phyloP scores from a whole-genome alignment of 2,329 filamentous ascomycete species.

The Fusarium humuli region DNA sequence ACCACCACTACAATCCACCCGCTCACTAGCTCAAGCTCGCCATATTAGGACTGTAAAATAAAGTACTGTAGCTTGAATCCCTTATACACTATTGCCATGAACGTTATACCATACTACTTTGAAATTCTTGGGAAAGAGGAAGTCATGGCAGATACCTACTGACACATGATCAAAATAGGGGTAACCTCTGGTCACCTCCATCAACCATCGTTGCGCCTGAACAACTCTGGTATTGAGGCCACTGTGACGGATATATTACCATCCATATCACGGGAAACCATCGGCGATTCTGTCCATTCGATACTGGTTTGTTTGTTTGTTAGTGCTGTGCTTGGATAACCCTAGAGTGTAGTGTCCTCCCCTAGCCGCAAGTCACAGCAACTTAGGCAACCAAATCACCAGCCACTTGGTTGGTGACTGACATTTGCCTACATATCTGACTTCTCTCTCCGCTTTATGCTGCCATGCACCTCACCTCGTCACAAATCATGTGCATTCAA shows the following conservation, averaged over 20 bases:
- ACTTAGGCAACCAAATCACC: slow-evolving; percentile 19
- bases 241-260: slow-evolving; percentile 12
- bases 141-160: not conserved
- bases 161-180: slow-evolving; percentile 2
- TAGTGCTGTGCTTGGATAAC: slow-evolving; percentile 11
- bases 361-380: slow-evolving; percentile 8
- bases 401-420: not conserved
- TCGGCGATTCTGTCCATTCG: not conserved
- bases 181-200: not conserved
- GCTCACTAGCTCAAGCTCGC: slow-evolving; percentile 11
- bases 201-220: not conserved
- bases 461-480: slow-evolving; percentile 3
- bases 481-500: slow-evolving; percentile 26
- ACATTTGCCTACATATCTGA: slow-evolving; percentile 11
- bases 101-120: not conserved
- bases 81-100: not conserved
- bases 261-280: not conserved
- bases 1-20: slow-evolving; percentile 17
- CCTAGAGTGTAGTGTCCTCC: not conserved
- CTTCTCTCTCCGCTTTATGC: slow-evolving; percentile 11
- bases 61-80: not conserved
- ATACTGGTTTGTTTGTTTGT: not conserved
- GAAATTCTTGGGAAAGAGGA: not conserved
- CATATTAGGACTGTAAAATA: not conserved
- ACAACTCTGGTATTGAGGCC: not conserved